Evolutionary conservation across 139 green algal genomes (phyloP).

Genomic region (Chlorella sp.): DNA sequence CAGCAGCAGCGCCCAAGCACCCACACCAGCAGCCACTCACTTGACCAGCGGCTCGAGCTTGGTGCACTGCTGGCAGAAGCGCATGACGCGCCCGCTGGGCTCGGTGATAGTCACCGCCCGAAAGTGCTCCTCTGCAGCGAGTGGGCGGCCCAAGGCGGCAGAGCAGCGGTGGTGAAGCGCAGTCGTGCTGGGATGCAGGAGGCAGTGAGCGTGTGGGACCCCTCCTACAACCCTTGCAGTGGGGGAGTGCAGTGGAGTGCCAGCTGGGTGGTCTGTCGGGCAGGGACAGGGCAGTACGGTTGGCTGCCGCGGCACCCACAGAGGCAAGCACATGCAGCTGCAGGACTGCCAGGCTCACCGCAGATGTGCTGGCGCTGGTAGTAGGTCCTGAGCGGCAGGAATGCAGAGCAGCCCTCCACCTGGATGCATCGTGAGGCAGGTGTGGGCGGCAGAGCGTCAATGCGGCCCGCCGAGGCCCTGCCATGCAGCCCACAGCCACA

Average conservation of each 20-base stretch:
- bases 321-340: neutral
- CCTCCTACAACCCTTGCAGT: too few species aligned
- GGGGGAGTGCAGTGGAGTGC: too few species aligned
- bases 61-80: constrained; percentile 41
- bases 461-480: too few species aligned
- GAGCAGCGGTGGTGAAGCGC: too few species aligned
- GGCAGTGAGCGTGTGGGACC: too few species aligned
- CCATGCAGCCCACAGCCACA: neutral
- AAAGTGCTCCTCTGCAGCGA: constrained; percentile 25
- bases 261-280: too few species aligned
- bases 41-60: constrained; percentile 20
- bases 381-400: constrained; percentile 20
- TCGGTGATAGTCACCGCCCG: constrained; percentile 13
- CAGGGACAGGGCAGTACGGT: neutral
- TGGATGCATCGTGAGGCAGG: neutral
- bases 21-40: too few species aligned
- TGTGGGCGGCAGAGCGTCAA: neutral
- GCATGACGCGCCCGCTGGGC: neutral
- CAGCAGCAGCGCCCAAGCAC: too few species aligned
- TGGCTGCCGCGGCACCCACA: neutral
- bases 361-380: constrained; percentile 37
- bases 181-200: too few species aligned
- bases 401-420: constrained; percentile 13
- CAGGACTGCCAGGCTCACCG: neutral
- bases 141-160: too few species aligned